Percentiles rank a stretch among this genome's conserved stretches.
These are phyloP conservation scores for Juglanconis oblonga DNA, from an alignment of 2,329 filamentous ascomycete genomes.

Conservation along the genomic window DNA sequence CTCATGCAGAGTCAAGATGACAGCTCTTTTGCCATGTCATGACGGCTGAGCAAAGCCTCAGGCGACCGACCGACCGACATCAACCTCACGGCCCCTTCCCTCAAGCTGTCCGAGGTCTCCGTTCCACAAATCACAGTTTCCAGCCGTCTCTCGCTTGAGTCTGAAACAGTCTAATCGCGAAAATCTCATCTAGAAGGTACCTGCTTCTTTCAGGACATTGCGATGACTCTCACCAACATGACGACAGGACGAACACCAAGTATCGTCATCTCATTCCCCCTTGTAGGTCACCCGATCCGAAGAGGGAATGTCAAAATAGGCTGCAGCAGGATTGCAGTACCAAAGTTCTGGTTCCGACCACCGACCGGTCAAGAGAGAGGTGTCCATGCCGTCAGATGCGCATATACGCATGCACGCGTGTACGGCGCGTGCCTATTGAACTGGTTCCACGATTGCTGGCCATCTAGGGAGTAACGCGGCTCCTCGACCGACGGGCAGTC, in stretches of 20 bases:
- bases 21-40: neutral
- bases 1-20: neutral
- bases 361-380: slow-evolving; percentile 6
- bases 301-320: neutral
- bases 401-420: neutral
- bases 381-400: slow-evolving; percentile 1
- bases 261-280: neutral
- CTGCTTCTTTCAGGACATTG: neutral
- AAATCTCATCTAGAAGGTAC: slow-evolving; percentile 1
- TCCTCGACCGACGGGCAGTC: neutral
- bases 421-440: neutral
- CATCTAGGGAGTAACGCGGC: neutral
- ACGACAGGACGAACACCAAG: neutral
- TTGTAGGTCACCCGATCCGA: neutral
- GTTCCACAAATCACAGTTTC: slow-evolving; percentile 14
- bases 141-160: slow-evolving; percentile 15
- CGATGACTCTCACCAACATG: slow-evolving; percentile 5
- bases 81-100: neutral
- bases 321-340: neutral
- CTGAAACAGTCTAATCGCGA: slow-evolving; percentile 18
- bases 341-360: neutral
- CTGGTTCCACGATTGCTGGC: neutral
- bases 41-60: neutral
- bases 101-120: slow-evolving; percentile 5
- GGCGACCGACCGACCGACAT: neutral